These are phyloP conservation scores for Entophlyctis helioformis DNA, from an alignment of 192 early-diverging fungal genomes.

Conservation along the genomic window DNA sequence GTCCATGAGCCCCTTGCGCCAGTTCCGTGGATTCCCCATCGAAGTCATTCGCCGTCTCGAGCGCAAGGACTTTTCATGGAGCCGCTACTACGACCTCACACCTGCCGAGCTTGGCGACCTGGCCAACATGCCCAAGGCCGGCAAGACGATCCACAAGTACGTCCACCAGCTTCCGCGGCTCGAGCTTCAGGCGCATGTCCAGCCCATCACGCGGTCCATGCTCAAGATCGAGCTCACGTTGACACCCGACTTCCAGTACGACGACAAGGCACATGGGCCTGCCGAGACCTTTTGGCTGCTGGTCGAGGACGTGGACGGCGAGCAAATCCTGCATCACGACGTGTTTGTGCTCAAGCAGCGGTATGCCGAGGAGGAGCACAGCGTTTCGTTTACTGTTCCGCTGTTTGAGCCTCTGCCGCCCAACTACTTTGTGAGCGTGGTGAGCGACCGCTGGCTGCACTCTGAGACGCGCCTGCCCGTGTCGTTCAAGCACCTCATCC, in stretches of 20 bases:
- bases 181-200: constrained; percentile 79
- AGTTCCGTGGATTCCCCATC: constrained; percentile 65
- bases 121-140: constrained; percentile 72
- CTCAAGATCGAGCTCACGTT: constrained; percentile 84
- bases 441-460: constrained; percentile 94
- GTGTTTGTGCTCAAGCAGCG: constrained; percentile 78
- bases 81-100: constrained; percentile 84
- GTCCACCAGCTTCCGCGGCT: constrained; percentile 92
- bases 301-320: constrained; percentile 89
- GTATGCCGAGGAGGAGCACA: constrained; percentile 75
- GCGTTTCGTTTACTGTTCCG: constrained; percentile 80
- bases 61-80: constrained; percentile 88
- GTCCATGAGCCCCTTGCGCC: constrained; percentile 90
- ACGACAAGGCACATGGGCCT: constrained; percentile 68
- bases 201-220: constrained; percentile 84
- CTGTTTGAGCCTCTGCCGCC: constrained; percentile 88
- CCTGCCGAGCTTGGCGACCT: constrained; percentile 91
- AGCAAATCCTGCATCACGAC: constrained; percentile 80
- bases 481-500: constrained; percentile 81
- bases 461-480: constrained; percentile 85
- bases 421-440: constrained; percentile 86
- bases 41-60: constrained; percentile 83
- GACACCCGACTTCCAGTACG: constrained; percentile 89
- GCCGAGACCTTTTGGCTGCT: constrained; percentile 90
- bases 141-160: constrained; percentile 76